Percentiles rank a stretch among this genome's conserved stretches.
These are phyloP conservation scores for Periconia sp. DNA, from an alignment of 2,329 filamentous ascomycete species.

Conservation along the genomic window DNA sequence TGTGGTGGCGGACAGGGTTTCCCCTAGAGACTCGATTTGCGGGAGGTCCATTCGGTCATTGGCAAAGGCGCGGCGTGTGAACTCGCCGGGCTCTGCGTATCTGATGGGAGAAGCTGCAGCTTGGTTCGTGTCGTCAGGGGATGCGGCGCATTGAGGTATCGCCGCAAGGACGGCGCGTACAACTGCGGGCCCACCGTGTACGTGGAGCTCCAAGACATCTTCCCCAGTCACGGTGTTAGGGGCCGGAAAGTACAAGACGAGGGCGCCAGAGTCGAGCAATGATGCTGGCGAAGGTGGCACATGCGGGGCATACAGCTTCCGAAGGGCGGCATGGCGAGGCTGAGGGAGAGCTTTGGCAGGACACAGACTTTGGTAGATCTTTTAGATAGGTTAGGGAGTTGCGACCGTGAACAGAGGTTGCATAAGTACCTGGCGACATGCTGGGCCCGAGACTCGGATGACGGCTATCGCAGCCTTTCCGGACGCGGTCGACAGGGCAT, in stretches of 20 bases:
- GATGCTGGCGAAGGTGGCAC: conserved; percentile 47
- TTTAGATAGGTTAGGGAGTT: conserved; percentile 16
- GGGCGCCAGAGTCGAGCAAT: conserved; percentile 75
- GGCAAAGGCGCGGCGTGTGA: conserved; percentile 89
- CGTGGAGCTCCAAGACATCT: conserved; percentile 88
- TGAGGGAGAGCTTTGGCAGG: conserved; percentile 61
- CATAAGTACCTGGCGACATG: conserved; percentile 66
- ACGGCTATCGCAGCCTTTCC: conserved; percentile 91
- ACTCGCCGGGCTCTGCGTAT: conserved; percentile 94
- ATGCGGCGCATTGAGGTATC: conserved; percentile 63
- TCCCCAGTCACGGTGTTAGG: conserved; percentile 90
- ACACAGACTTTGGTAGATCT: conserved; percentile 71
- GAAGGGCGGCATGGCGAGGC: conserved; percentile 71
- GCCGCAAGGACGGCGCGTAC: conserved; percentile 84
- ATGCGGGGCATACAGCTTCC: conserved; percentile 71
- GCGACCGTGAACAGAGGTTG: not conserved
- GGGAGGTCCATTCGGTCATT: conserved; percentile 85
- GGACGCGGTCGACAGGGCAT: conserved; percentile 85
- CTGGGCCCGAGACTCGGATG: conserved; percentile 82
- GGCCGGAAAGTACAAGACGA: conserved; percentile 81
- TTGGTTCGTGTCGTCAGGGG: conserved; percentile 9
- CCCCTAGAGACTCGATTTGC: conserved; percentile 73
- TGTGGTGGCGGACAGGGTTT: conserved; percentile 71
- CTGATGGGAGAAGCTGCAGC: too few relatives aligned
- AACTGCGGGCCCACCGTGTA: conserved; percentile 91